Conservation (phyloP, 148 eudicot species). For the Silene conica region DNA sequence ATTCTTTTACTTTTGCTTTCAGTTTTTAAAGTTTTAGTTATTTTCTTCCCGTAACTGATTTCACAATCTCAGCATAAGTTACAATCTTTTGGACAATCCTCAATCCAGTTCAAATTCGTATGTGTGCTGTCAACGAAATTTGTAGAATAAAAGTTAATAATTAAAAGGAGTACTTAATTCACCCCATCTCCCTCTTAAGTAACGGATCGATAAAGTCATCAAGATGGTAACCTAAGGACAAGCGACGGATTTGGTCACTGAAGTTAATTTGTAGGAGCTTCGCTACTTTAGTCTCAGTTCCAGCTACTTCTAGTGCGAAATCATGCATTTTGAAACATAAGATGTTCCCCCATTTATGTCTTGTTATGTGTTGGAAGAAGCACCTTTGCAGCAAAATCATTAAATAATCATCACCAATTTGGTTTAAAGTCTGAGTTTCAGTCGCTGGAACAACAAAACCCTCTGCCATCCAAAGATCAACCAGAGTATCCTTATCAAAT, state of each 20-base stretch:
- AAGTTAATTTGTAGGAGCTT: neutral
- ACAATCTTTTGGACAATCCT: no score
- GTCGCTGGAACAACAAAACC: slow-evolving; percentile 16
- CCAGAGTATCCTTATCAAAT: slow-evolving; percentile 7
- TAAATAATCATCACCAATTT: slow-evolving; percentile 12
- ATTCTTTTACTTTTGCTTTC: no score
- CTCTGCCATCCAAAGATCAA: slow-evolving; percentile 30
- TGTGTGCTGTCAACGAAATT: no score
- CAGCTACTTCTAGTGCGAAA: slow-evolving; percentile 21
- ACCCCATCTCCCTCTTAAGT: no score
- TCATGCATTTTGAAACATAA: slow-evolving; percentile 28
- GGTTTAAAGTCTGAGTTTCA: neutral
- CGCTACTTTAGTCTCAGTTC: neutral
- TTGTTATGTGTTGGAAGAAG: slow-evolving; percentile 15
- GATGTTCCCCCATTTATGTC: slow-evolving; percentile 11
- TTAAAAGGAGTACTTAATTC: no score
- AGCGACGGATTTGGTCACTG: neutral
- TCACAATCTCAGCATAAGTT: no score
- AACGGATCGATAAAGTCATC: neutral
- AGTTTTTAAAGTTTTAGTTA: no score
- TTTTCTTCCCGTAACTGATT: no score
- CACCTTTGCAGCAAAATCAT: slow-evolving; percentile 16
- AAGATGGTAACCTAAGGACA: neutral
- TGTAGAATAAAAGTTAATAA: no score
- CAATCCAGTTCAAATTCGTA: no score